phyloP scores from a whole-genome alignment of 2,329 filamentous ascomycete genomes.

The Ophiocordyceps camponoti-leonardi region DNA sequence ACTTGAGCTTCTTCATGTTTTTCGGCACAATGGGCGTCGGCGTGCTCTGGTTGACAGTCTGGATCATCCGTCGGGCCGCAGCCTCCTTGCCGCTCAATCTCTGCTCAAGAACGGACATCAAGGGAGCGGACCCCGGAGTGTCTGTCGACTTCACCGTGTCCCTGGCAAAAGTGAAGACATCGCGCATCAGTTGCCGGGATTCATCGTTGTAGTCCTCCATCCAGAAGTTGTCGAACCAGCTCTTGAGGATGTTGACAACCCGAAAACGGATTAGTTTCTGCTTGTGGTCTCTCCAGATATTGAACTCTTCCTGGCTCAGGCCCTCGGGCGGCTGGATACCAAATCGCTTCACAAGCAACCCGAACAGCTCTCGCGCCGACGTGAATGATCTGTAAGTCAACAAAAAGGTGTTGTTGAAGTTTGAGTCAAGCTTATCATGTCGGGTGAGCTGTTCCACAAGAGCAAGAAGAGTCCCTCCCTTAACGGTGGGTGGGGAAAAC shows the following conservation, averaged over 20 bases:
- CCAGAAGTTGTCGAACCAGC: constrained; percentile 97
- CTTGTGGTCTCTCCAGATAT: constrained; percentile 82
- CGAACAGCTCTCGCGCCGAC: constrained; percentile 74
- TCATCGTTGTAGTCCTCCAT: constrained; percentile 86
- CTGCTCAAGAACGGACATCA: constrained; percentile 81
- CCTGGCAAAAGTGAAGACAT: constrained; percentile 79
- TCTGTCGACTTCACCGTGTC: constrained; percentile 87
- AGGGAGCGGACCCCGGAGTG: constrained; percentile 68
- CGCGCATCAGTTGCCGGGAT: constrained; percentile 68
- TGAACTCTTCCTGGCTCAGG: constrained; percentile 56
- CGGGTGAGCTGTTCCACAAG: constrained; percentile 90
- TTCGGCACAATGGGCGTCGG: constrained; percentile 87
- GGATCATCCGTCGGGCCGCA: constrained; percentile 68
- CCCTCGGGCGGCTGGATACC: constrained; percentile 81
- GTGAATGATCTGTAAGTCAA: constrained; percentile 95
- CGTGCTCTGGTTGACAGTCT: constrained; percentile 67
- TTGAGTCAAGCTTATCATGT: constrained; percentile 88
- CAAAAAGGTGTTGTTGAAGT: constrained; percentile 94
- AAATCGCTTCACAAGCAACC: constrained; percentile 81
- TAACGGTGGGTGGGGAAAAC: constrained; percentile 54
- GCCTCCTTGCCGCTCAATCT: constrained; percentile 77
- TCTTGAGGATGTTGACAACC: constrained; percentile 94
- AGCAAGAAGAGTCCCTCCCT: constrained; percentile 75
- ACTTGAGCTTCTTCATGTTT: constrained; percentile 99
- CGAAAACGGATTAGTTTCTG: constrained; percentile 92